Percentiles rank a stretch among this genome's conserved stretches.
These are phyloP conservation scores for Sclerotinia glacialis DNA, from an alignment of 2,329 filamentous ascomycete species.

Conservation along the genomic window DNA sequence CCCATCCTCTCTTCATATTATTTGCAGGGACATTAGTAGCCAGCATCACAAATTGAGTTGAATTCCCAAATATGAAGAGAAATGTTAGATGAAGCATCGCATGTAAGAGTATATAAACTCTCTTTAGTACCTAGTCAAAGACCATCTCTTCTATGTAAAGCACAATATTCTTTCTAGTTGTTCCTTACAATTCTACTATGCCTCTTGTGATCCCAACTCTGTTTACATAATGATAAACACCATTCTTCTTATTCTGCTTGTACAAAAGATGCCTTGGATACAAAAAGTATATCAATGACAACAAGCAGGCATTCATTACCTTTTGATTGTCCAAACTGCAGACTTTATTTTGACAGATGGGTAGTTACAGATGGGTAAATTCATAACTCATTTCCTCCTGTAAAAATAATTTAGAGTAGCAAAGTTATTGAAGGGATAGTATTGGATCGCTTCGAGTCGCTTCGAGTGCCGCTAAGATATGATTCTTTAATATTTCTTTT, in stretches of 20 bases:
- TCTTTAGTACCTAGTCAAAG: background rate
- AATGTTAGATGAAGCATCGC: background rate
- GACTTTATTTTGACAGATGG: background rate
- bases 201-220: background rate
- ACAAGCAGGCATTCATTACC: background rate
- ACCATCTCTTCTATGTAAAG: background rate
- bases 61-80: background rate
- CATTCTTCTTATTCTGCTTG: background rate
- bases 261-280: background rate
- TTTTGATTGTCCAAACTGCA: background rate
- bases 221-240: background rate
- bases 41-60: background rate
- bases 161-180: too few relatives aligned
- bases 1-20: background rate
- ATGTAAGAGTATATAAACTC: background rate
- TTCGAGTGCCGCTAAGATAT: background rate
- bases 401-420: background rate
- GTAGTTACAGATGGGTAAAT: too few relatives aligned
- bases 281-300: background rate
- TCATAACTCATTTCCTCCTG: background rate
- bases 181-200: background rate
- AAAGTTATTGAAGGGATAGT: background rate
- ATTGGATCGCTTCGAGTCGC: conserved; percentile 13
- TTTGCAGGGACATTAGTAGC: background rate
- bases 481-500: background rate